Evolutionary conservation across 2,329 filamentous ascomycete genomes (phyloP).

Genomic region (Talaromyces verruculosus): DNA sequence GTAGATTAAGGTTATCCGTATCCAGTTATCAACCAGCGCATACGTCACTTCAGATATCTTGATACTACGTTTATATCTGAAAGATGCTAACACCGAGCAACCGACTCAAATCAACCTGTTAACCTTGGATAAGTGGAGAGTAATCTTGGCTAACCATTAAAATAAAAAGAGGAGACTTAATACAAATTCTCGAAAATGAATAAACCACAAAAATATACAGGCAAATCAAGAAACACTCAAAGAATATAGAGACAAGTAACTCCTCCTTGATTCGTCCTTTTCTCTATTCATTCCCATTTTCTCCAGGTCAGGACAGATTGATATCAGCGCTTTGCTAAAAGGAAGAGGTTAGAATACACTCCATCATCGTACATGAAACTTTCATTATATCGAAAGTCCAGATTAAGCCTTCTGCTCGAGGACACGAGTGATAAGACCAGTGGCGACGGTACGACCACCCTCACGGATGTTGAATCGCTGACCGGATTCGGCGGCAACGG

Average conservation of each 20-base stretch:
- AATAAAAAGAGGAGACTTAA: slow-evolving; percentile 18
- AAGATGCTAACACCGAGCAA: too few relatives aligned
- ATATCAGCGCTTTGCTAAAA: slow-evolving; percentile 37
- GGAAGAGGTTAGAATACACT: slow-evolving; percentile 12
- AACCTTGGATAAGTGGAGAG: slow-evolving; percentile 17
- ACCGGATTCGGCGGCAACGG: slow-evolving; percentile 83
- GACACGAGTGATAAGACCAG: slow-evolving; percentile 77
- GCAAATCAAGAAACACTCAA: not conserved
- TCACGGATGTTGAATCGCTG: slow-evolving; percentile 98
- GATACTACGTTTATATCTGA: too few relatives aligned
- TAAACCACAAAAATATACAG: slow-evolving; percentile 4
- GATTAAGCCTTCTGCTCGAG: slow-evolving; percentile 35
- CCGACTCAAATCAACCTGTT: not conserved
- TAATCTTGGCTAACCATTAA: slow-evolving; percentile 13
- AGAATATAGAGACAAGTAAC: slow-evolving; percentile 11
- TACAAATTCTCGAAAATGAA: slow-evolving; percentile 16
- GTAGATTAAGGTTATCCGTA: too few relatives aligned
- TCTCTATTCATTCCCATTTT: slow-evolving; percentile 24
- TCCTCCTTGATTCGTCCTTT: slow-evolving; percentile 23
- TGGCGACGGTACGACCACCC: slow-evolving; percentile 86
- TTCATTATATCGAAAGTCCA: not conserved
- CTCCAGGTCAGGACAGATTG: slow-evolving; percentile 9
- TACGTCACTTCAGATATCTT: too few relatives aligned
- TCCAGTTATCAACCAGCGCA: too few relatives aligned
- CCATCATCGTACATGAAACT: slow-evolving; percentile 10